Percentiles rank a stretch among this genome's conserved stretches.
These are phyloP conservation scores for Scutellaria barbata DNA, from an alignment of 257 asterid genomes.

Conservation along the genomic window DNA sequence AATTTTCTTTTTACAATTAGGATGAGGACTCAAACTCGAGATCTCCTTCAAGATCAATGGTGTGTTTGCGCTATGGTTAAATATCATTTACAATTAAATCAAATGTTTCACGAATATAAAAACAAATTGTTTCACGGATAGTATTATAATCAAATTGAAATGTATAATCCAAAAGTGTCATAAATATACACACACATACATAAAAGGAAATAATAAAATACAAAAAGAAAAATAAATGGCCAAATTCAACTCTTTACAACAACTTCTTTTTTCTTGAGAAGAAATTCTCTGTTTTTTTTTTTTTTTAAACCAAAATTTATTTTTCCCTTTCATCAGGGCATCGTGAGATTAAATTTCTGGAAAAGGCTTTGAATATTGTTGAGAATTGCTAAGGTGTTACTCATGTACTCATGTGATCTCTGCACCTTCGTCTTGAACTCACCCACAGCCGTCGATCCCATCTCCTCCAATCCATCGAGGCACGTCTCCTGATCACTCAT, in stretches of 20 bases:
- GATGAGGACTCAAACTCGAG: no score
- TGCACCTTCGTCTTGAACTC: conserved; percentile 68
- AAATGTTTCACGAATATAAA: not conserved
- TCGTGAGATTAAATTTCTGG: conserved; percentile 54
- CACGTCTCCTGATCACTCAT: conserved; percentile 89
- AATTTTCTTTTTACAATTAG: no score
- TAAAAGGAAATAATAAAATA: not conserved
- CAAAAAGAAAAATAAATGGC: not conserved
- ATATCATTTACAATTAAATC: not conserved
- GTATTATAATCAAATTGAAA: not conserved
- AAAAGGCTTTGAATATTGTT: conserved; percentile 56
- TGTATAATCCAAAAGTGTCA: not conserved
- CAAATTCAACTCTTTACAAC: not conserved
- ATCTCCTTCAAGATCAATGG: no score
- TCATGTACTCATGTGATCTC: conserved; percentile 70
- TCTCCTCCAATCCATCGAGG: conserved; percentile 72
- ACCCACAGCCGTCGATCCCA: conserved; percentile 62
- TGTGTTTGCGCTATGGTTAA: no score
- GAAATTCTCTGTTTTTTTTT: no score
- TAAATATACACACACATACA: not conserved
- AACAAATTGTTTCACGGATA: not conserved
- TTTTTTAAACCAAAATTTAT: not conserved
- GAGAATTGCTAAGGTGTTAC: conserved; percentile 88
- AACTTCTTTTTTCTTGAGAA: no score
- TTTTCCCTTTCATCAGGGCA: conserved; percentile 49